phyloP scores from a whole-genome alignment of 2,329 filamentous ascomycete genomes.

The Colletotrichum cuscutae region DNA sequence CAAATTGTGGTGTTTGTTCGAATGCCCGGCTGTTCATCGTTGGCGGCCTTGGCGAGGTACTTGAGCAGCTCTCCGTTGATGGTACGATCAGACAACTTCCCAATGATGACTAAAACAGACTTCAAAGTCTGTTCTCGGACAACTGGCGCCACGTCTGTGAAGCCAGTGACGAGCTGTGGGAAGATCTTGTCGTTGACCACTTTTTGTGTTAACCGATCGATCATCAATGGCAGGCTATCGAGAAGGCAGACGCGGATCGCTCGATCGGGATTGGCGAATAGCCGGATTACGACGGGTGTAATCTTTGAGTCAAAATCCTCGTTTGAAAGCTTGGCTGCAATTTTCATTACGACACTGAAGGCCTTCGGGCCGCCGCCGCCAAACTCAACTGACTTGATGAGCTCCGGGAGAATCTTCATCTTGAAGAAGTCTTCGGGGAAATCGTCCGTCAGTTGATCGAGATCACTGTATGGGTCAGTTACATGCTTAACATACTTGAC shows the following conservation, averaged over 20 bases:
- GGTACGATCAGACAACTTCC: conserved; percentile 89
- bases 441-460: conserved; percentile 89
- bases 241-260: conserved; percentile 91
- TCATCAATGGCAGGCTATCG: conserved; percentile 90
- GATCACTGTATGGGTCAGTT: conserved; percentile 64
- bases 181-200: conserved; percentile 97
- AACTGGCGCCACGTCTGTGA: conserved; percentile 89
- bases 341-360: conserved; percentile 88
- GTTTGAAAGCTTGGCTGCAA: conserved; percentile 83
- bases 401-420: conserved; percentile 92
- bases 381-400: conserved; percentile 99
- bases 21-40: conserved; percentile 97
- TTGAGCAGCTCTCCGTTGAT: conserved; percentile 94
- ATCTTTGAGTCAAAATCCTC: conserved; percentile 91
- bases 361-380: conserved; percentile 95
- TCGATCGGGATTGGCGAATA: conserved; percentile 92
- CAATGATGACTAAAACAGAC: conserved; percentile 86
- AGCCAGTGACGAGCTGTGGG: conserved; percentile 93
- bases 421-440: conserved; percentile 99
- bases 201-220: conserved; percentile 88
- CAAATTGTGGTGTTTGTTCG: conserved; percentile 98
- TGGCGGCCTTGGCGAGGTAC: conserved; percentile 93
- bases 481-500: neutral
- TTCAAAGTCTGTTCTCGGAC: conserved; percentile 97
- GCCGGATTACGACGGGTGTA: conserved; percentile 84